Percentiles rank a stretch among this genome's conserved stretches.
phyloP scores from a whole-genome alignment of 768 basidiomycete genomes.

The Tylopilus balloui region DNA sequence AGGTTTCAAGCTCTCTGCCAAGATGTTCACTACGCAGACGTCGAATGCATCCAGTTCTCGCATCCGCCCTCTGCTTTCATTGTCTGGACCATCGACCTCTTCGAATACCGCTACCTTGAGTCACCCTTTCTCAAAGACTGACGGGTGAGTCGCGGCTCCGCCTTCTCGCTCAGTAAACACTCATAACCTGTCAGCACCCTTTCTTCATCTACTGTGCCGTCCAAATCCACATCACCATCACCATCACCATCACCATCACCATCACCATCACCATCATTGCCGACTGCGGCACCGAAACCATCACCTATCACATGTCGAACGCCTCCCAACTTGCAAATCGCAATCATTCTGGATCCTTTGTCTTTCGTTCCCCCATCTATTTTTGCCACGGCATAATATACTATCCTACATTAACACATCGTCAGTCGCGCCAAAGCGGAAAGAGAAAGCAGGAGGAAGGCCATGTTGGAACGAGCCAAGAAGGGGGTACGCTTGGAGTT shows the following conservation, averaged over 20 bases:
- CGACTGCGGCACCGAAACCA: slow-evolving; percentile 16
- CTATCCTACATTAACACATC: slow-evolving; percentile 17
- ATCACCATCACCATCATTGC: neutral
- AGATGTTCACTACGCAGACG: slow-evolving; percentile 1
- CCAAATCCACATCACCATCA: slow-evolving; percentile 12
- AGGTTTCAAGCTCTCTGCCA: slow-evolving; percentile 6
- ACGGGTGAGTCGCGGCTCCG: slow-evolving; percentile 54
- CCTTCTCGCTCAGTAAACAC: slow-evolving; percentile 42
- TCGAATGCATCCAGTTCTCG: slow-evolving; percentile 7
- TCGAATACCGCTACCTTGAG: slow-evolving; percentile 18
- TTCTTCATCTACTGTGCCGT: slow-evolving; percentile 20
- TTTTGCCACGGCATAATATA: slow-evolving; percentile 59
- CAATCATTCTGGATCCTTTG: slow-evolving; percentile 33
- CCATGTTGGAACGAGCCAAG: slow-evolving; percentile 67
- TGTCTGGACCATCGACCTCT: slow-evolving; percentile 11
- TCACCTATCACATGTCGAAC: slow-evolving; percentile 23
- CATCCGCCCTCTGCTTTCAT: neutral
- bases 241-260: neutral
- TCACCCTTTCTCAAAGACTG: slow-evolving; percentile 44
- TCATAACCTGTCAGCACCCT: slow-evolving; percentile 61
- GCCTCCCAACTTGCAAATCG: slow-evolving; percentile 31
- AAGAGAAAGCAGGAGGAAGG: slow-evolving; percentile 62
- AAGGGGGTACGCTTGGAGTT: slow-evolving; percentile 56
- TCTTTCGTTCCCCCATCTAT: slow-evolving; percentile 66
- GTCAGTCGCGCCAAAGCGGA: slow-evolving; percentile 71